Evolutionary conservation across 106 monocot genomes (phyloP).

Genomic region (Gastrodia elata): DNA sequence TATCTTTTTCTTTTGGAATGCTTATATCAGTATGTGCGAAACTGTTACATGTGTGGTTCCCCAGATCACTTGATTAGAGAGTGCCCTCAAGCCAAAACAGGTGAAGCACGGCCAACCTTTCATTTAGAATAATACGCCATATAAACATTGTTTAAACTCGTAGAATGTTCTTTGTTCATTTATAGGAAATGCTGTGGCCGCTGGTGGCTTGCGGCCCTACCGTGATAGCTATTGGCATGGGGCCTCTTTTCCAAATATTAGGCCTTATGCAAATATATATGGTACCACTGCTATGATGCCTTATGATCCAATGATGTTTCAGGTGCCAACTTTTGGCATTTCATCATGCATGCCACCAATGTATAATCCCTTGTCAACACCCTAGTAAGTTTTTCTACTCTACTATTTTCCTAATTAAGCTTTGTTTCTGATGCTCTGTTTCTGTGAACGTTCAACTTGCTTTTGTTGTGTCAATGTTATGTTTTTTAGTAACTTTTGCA

Average conservation of each 20-base stretch:
- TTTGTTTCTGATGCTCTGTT: not conserved
- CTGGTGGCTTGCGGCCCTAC: not conserved
- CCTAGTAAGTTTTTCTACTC: not conserved
- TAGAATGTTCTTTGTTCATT: not conserved
- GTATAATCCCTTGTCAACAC: not conserved
- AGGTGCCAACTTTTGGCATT: not conserved
- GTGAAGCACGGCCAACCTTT: not conserved
- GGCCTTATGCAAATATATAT: constrained; percentile 6
- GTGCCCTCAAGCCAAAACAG: constrained; percentile 1
- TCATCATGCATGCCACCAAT: constrained; percentile 2
- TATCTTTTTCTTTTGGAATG: not conserved
- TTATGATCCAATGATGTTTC: constrained; percentile 6
- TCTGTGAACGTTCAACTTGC: not conserved
- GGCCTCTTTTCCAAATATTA: not conserved
- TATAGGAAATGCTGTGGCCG: not conserved
- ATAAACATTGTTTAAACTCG: not conserved
- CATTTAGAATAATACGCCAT: not conserved
- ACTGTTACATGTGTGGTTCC: constrained; percentile 7
- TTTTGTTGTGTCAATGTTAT: not conserved
- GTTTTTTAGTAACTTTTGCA: not conserved
- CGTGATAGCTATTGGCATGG: constrained; percentile 4
- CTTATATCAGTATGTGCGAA: constrained; percentile 3
- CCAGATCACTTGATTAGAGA: constrained; percentile 9
- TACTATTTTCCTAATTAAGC: not conserved
- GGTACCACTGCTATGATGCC: not conserved